Percentiles rank a stretch among this genome's conserved stretches.
Conservation (phyloP, 1,139 yeast species). For the Yamadazyma songkhlaensis region DNA sequence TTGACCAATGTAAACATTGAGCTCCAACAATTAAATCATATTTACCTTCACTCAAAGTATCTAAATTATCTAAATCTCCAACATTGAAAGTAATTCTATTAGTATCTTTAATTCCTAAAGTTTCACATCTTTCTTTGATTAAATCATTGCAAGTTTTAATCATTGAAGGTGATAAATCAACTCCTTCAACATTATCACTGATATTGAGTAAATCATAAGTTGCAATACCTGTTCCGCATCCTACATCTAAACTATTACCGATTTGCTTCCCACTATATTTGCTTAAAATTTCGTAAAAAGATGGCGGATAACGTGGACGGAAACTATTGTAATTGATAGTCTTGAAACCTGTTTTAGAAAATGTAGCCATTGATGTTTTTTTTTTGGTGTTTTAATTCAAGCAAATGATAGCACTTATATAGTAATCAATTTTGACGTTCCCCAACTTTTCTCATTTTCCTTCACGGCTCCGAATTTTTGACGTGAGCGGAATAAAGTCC, state of each 20-base stretch:
- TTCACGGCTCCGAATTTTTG: background rate
- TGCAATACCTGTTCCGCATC: conserved; percentile 40
- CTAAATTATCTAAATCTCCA: conserved; percentile 37
- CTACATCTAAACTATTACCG: conserved; percentile 27
- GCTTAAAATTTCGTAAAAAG: conserved; percentile 46
- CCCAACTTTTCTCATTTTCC: conserved; percentile 1
- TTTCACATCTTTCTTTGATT: conserved; percentile 19
- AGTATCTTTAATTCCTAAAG: conserved; percentile 24
- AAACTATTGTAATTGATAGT: conserved; percentile 57
- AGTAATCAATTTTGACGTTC: conserved; percentile 1
- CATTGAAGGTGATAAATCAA: conserved; percentile 34
- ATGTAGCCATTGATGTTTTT: conserved; percentile 53
- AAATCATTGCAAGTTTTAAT: conserved; percentile 28
- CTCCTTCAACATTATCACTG: conserved; percentile 27
- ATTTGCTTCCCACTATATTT: conserved; percentile 21
- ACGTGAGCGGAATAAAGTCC: no score
- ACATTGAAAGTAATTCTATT: conserved; percentile 28
- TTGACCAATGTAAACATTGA: conserved; percentile 47
- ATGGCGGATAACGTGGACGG: conserved; percentile 64
- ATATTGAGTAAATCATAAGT: conserved; percentile 32
- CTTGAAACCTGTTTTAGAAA: conserved; percentile 56
- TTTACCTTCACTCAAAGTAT: conserved; percentile 15
- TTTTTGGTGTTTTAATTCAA: background rate
- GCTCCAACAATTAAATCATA: conserved; percentile 44
- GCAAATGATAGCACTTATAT: conserved; percentile 1